Conservation (phyloP, 2,329 filamentous ascomycete genomes). For the Mollisia scopiformis region DNA sequence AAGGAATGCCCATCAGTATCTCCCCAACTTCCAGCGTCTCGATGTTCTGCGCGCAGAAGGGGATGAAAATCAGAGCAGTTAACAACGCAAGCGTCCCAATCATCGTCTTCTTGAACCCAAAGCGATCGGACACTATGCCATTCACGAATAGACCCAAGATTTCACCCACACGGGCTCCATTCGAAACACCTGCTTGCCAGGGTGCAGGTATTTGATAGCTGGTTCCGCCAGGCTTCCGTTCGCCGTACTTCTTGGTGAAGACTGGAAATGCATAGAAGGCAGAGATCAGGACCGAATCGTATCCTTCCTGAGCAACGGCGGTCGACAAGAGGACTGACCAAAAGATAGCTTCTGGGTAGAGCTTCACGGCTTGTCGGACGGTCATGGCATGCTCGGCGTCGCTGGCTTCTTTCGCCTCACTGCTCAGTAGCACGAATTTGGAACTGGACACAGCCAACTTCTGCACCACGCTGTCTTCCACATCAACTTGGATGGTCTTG, state of each 20-base stretch:
- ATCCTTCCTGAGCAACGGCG: slow-evolving; percentile 43
- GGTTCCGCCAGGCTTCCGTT: slow-evolving; percentile 23
- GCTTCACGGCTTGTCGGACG: slow-evolving; percentile 17
- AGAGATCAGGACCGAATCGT: slow-evolving; percentile 38
- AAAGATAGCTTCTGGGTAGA: slow-evolving; percentile 21
- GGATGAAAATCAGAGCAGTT: slow-evolving; percentile 48
- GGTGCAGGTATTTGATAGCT: slow-evolving; percentile 40
- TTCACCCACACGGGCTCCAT: slow-evolving; percentile 43
- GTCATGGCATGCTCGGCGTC: slow-evolving; percentile 19
- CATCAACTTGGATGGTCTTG: no score
- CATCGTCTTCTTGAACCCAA: slow-evolving; percentile 48
- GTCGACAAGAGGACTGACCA: slow-evolving; percentile 41
- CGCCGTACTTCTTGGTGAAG: slow-evolving; percentile 36
- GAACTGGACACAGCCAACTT: no score
- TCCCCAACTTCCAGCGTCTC: slow-evolving; percentile 44
- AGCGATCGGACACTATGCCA: slow-evolving; percentile 45
- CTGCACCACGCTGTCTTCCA: no score
- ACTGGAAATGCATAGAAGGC: slow-evolving; percentile 39
- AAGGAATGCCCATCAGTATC: slow-evolving; percentile 50
- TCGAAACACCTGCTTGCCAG: slow-evolving; percentile 48
- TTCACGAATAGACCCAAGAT: slow-evolving; percentile 45
- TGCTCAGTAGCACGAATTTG: no score
- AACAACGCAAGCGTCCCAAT: slow-evolving; percentile 46
- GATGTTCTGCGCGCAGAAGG: slow-evolving; percentile 51
- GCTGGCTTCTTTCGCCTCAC: not conserved